Percentiles rank a stretch among this genome's conserved stretches.
phyloP scores from a whole-genome alignment of 192 early-diverging fungal genomes.

The Umbelopsis ramanniana region DNA sequence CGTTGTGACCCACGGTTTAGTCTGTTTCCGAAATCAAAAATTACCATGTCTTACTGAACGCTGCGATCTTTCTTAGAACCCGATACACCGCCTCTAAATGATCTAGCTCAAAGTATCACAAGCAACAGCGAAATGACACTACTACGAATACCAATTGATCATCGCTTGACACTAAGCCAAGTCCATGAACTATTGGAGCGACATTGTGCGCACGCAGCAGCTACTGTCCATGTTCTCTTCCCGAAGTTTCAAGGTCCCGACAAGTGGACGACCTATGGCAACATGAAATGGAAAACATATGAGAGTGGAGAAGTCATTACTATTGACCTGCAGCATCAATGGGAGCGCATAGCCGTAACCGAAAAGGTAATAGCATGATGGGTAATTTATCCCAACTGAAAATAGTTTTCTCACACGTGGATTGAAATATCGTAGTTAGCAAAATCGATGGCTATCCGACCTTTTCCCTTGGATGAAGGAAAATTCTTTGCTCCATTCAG shows the following conservation, averaged over 20 bases:
- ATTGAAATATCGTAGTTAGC: not conserved
- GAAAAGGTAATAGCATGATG: constrained; percentile 33
- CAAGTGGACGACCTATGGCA: constrained; percentile 10
- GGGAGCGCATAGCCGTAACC: constrained; percentile 28
- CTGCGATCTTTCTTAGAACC: not conserved
- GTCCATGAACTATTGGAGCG: not conserved
- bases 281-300: constrained; percentile 20
- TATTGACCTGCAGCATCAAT: constrained; percentile 29
- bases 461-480: constrained; percentile 2
- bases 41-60: too few relatives aligned
- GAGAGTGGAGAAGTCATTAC: constrained; percentile 25
- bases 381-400: not conserved
- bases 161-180: constrained; percentile 23
- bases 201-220: constrained; percentile 11
- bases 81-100: not conserved
- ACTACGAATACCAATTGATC: constrained; percentile 26
- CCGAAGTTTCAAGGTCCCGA: constrained; percentile 19
- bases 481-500: constrained; percentile 25
- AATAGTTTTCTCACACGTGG: constrained; percentile 5
- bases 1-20: too few relatives aligned
- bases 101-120: constrained; percentile 4
- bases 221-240: constrained; percentile 13
- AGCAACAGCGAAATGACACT: constrained; percentile 18
- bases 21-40: constrained; percentile 11
- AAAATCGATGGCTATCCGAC: not conserved